Conservation (phyloP, 345 rosid species). For the Erysimum cheiranthoides region DNA sequence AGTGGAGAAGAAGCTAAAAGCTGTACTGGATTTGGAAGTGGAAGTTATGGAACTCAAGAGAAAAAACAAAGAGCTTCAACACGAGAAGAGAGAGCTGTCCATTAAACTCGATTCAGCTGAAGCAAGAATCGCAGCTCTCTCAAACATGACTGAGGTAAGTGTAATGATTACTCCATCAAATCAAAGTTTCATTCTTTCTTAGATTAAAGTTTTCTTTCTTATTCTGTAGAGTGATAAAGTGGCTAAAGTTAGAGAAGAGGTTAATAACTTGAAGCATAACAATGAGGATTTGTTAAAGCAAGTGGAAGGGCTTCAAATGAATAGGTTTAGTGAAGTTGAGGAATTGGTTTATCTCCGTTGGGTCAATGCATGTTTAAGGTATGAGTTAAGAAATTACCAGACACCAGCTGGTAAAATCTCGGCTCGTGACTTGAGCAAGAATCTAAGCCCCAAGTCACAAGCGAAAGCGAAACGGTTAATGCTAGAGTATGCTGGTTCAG, state of each 20-base stretch:
- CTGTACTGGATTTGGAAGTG: conserved; percentile 73
- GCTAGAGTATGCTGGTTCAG: conserved; percentile 92
- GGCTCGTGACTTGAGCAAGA: conserved; percentile 93
- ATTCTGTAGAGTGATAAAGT: conserved; percentile 68
- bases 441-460: conserved; percentile 85
- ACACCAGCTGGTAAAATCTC: conserved; percentile 84
- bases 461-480: conserved; percentile 82
- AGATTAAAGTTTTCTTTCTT: neutral
- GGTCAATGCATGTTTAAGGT: conserved; percentile 97
- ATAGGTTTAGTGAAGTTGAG: conserved; percentile 97
- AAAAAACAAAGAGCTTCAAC: conserved; percentile 90
- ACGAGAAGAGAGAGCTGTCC: conserved; percentile 86
- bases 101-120: conserved; percentile 85
- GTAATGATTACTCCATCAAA: neutral
- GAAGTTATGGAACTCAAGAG: conserved; percentile 93
- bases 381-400: conserved; percentile 88
- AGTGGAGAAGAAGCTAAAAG: conserved; percentile 74
- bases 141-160: conserved; percentile 92
- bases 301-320: conserved; percentile 99
- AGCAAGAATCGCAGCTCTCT: conserved; percentile 69
- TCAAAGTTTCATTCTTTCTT: conserved; percentile 6
- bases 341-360: conserved; percentile 98
- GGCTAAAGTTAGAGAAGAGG: conserved; percentile 80
- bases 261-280: conserved; percentile 71
- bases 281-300: conserved; percentile 92